Conservation (phyloP, 306 rosid species). For the Dryas alaskensis region DNA sequence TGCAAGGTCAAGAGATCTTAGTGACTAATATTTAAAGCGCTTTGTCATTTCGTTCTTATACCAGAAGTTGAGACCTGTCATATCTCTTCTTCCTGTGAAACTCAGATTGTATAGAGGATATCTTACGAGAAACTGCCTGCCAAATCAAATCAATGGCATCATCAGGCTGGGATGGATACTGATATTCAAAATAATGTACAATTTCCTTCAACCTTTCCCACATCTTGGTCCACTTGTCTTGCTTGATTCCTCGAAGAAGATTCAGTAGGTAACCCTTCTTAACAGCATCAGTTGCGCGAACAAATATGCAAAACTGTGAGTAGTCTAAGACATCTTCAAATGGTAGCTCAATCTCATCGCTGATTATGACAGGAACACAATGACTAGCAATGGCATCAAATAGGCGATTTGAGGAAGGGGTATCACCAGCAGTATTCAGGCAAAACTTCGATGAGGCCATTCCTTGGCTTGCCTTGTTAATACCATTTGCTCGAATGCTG, state of each 20-base stretch:
- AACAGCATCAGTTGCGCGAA: slow-evolving; percentile 53
- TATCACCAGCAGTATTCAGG: slow-evolving; percentile 86
- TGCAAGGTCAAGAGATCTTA: slow-evolving; percentile 21
- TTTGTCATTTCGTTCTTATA: slow-evolving; percentile 27
- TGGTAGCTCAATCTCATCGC: slow-evolving; percentile 86
- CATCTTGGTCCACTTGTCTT: slow-evolving; percentile 69
- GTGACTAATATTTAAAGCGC: slow-evolving; percentile 8
- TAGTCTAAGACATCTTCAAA: slow-evolving; percentile 81
- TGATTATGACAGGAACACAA: slow-evolving; percentile 85
- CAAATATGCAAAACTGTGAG: slow-evolving; percentile 70
- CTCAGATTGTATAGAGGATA: slow-evolving; percentile 35
- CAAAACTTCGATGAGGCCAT: slow-evolving; percentile 86
- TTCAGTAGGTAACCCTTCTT: slow-evolving; percentile 61
- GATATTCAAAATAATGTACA: slow-evolving; percentile 63
- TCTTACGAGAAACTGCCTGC: slow-evolving; percentile 68
- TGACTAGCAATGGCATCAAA: slow-evolving; percentile 89
- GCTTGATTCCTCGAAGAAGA: slow-evolving; percentile 59
- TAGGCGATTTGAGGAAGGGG: slow-evolving; percentile 87
- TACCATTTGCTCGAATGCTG: slow-evolving; percentile 59
- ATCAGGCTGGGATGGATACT: slow-evolving; percentile 60
- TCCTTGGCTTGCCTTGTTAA: slow-evolving; percentile 65
- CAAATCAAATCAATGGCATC: slow-evolving; percentile 90
- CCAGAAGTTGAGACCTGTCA: slow-evolving; percentile 44
- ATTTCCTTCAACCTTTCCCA: slow-evolving; percentile 74
- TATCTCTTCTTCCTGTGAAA: slow-evolving; percentile 62